Conservation (phyloP, 257 asterid genomes). For the Salvia rosmarinus region DNA sequence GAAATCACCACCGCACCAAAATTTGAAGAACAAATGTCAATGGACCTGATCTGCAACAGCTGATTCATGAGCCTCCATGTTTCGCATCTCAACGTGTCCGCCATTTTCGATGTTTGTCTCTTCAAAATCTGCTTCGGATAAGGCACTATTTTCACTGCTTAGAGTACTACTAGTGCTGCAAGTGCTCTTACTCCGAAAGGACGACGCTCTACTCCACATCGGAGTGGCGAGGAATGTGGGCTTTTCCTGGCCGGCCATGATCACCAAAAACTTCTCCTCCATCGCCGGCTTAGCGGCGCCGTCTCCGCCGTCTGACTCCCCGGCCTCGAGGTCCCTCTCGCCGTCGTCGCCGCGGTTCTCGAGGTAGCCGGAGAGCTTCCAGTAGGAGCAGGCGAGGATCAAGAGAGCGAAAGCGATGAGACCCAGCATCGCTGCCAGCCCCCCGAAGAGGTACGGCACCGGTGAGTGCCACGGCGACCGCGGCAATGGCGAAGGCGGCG, state of each 20-base stretch:
- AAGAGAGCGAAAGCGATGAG: constrained; percentile 88
- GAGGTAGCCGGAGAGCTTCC: constrained; percentile 65
- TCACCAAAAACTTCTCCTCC: constrained; percentile 80
- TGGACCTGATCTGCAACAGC: constrained; percentile 36
- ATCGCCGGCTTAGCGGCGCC: constrained; percentile 46
- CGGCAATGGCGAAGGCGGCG: constrained; percentile 35
- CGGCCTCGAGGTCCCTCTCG: constrained; percentile 59
- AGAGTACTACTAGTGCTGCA: constrained; percentile 35
- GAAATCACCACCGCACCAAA: constrained; percentile 21
- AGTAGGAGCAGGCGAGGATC: constrained; percentile 79
- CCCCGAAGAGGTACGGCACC: constrained; percentile 89
- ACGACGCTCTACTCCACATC: constrained; percentile 63
- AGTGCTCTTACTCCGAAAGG: constrained; percentile 63
- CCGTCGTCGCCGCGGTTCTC: constrained; percentile 43
- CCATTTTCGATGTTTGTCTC: constrained; percentile 30
- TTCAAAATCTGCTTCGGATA: constrained; percentile 38
- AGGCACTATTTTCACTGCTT: constrained; percentile 35
- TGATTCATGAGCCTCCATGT: constrained; percentile 22
- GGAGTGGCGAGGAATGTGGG: constrained; percentile 91
- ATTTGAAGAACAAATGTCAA: constrained; percentile 4
- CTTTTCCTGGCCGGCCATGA: constrained; percentile 85
- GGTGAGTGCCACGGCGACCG: constrained; percentile 94
- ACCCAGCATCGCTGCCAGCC: constrained; percentile 86
- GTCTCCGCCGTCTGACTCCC: constrained; percentile 39
- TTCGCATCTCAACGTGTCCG: constrained; percentile 29